phyloP scores from a whole-genome alignment of 345 rosid species.

The Fremontodendron californicum region DNA sequence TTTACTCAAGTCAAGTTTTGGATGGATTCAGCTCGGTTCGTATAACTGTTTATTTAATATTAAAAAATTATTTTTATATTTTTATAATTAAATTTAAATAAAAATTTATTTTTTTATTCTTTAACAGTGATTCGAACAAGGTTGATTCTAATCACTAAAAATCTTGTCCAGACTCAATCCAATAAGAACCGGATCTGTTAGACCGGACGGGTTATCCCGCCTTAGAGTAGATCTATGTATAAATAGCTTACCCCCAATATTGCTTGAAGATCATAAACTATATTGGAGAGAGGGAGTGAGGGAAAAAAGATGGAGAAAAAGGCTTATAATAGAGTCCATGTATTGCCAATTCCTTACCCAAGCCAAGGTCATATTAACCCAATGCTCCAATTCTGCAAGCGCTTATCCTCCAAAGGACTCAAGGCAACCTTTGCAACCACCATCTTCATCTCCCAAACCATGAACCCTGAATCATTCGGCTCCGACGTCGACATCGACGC shows the following conservation, averaged over 20 bases:
- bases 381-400: slow-evolving; percentile 42
- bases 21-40: too few species aligned
- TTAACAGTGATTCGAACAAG: too few species aligned
- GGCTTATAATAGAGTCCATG: slow-evolving; percentile 18
- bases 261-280: slow-evolving; percentile 6
- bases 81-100: too few species aligned
- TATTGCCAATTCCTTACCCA: slow-evolving; percentile 32
- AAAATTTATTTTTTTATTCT: too few species aligned
- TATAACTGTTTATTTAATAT: too few species aligned
- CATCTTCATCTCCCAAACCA: slow-evolving; percentile 31
- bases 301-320: slow-evolving; percentile 11
- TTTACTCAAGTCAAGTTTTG: too few species aligned
- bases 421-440: slow-evolving; percentile 36
- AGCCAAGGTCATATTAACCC: slow-evolving; percentile 52
- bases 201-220: too few species aligned
- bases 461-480: slow-evolving; percentile 10
- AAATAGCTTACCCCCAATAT: slow-evolving; percentile 12
- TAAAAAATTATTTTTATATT: too few species aligned
- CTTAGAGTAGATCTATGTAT: too few species aligned
- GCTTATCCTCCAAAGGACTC: slow-evolving; percentile 41
- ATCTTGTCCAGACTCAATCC: too few species aligned
- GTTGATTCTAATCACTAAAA: too few species aligned
- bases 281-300: neutral
- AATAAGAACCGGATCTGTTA: too few species aligned
- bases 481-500: slow-evolving; percentile 25